Evolutionary conservation across 176 grass and related monocot genomes (phyloP).

Genomic region (Calamus simplicifolius): DNA sequence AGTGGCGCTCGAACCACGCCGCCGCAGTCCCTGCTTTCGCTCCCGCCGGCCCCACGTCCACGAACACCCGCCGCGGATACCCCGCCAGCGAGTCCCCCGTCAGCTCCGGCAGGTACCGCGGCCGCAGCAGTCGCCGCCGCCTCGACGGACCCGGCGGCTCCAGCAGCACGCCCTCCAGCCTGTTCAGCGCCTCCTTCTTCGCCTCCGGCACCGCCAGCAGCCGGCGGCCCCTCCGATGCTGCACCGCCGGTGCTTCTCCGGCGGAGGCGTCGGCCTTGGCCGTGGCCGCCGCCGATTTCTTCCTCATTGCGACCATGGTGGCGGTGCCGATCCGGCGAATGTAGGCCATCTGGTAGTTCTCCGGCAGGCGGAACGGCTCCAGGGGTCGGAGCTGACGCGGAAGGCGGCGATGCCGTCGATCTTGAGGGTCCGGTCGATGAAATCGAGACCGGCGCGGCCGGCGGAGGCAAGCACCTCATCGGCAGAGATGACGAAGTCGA

Average conservation of each 20-base stretch:
- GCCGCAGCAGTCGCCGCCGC: slow-evolving; percentile 5
- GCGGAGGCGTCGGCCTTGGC: background rate
- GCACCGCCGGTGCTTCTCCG: background rate
- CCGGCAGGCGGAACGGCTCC: slow-evolving; percentile 11
- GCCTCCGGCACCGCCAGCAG: slow-evolving; percentile 24
- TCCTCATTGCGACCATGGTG: slow-evolving; percentile 18
- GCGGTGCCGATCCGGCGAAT: slow-evolving; percentile 12
- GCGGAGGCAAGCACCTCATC: background rate
- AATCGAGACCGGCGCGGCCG: slow-evolving; percentile 5
- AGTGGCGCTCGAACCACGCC: slow-evolving; percentile 44
- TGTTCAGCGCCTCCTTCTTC: slow-evolving; percentile 29
- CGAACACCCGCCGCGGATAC: slow-evolving; percentile 38
- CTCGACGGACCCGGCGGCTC: slow-evolving; percentile 30
- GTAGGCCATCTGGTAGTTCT: slow-evolving; percentile 29
- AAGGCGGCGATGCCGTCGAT: slow-evolving; percentile 23
- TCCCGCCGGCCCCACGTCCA: slow-evolving; percentile 26
- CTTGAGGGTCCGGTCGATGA: slow-evolving; percentile 21
- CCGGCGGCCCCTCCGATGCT: slow-evolving; percentile 1
- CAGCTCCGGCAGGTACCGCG: slow-evolving; percentile 34
- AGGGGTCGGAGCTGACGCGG: slow-evolving; percentile 1
- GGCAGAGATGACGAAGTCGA: slow-evolving; percentile 23
- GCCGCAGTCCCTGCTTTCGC: background rate
- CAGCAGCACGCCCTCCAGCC: slow-evolving; percentile 42
- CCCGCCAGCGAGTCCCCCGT: slow-evolving; percentile 31
- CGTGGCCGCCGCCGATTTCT: background rate